These are phyloP conservation scores for Fusarium sp. DNA, from an alignment of 2,329 filamentous ascomycete species.

Conservation along the genomic window DNA sequence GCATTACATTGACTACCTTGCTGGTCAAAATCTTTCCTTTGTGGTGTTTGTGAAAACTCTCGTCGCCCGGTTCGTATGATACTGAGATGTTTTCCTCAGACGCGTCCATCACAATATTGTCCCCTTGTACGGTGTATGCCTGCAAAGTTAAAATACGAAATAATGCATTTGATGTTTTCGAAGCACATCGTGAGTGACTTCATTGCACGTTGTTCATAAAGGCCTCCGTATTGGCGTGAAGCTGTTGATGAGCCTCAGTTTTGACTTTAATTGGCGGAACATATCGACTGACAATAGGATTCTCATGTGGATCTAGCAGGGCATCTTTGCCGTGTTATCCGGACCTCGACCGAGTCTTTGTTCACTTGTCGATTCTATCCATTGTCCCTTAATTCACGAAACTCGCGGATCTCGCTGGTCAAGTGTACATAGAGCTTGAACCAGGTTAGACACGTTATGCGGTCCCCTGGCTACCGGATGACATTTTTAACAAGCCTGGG, in stretches of 20 bases:
- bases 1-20: neutral
- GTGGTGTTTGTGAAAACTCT: neutral
- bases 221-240: neutral
- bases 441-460: neutral
- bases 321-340: neutral
- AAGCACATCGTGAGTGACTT: neutral
- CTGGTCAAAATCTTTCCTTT: neutral
- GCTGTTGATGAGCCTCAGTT: neutral
- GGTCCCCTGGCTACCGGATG: neutral
- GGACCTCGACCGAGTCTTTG: neutral
- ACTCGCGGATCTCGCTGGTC: neutral
- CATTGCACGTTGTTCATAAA: neutral
- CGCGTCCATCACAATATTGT: neutral
- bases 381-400: neutral
- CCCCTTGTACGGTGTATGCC: neutral
- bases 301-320: too few relatives aligned
- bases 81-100: neutral
- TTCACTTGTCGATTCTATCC: neutral
- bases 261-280: neutral
- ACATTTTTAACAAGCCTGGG: neutral
- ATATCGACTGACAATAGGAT: neutral
- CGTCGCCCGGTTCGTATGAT: neutral
- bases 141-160: constrained; percentile 2
- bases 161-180: neutral
- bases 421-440: neutral